Base-by-base conservation (phyloP, 78 protist genomes). In the Monocercomonoides exilis region DNA sequence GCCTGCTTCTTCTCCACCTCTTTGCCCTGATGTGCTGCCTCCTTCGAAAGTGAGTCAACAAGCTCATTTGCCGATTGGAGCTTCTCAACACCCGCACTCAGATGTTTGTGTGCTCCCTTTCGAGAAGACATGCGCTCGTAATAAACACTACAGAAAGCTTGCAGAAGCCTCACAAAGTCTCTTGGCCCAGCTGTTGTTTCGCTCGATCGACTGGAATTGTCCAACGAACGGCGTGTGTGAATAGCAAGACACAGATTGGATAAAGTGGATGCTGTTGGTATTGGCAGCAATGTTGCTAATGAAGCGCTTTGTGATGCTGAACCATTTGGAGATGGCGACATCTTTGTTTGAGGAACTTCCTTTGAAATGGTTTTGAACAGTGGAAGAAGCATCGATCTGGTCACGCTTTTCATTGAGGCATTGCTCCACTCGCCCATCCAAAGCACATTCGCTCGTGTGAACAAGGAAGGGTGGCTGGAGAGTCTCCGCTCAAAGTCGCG, bases 391-490 rank as follows among this genome's bases (percentile, higher is more conserved):
- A 6, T 79, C 82, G 5, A 41, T 21, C 6, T 6, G 42, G 82
- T 21, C 11, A 79, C 82, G 4, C 82, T 33, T 41, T 32, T 6
- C 42, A 4, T 5, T 33, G 82, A 6, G 4, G 6, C 21, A 21
- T 33, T 4, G 11, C 42, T 32, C 82, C 82, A 79, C 4, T 79
- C 82, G 82, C 82, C 82, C 4, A 79, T 32, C 82, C 82, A 79
- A 29, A 79, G n/a, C 6, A 79, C 82, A 33, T 79, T 6, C 43
- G 82, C 6, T 21, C 81, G 41, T 6, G 94, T 91, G 92, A 36
- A 91, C 34, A 95, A 91, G 38, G 97, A 93, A 5, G 97, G 97
- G 87, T 94, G 81, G 84, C 44, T 85, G 88, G 91, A 77, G 93
- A 91, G 43, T 90, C 85, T 29, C 29, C 0, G 2, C 3, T 38